phyloP scores from a whole-genome alignment of 2,329 filamentous ascomycete species.

The Aspergillus tamarii region DNA sequence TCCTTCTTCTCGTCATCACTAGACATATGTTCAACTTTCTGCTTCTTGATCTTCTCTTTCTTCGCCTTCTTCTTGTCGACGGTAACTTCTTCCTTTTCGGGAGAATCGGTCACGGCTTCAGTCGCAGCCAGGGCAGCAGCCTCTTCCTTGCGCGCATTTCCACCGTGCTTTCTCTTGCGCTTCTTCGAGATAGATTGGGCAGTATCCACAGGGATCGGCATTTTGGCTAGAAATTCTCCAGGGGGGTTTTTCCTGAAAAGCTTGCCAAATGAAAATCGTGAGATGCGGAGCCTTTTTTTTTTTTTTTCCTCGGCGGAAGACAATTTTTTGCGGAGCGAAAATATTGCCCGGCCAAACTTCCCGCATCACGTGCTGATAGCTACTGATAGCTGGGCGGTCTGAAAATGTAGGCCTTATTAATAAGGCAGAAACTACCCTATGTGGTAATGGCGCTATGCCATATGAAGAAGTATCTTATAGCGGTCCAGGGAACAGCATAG shows the following conservation, averaged over 20 bases:
- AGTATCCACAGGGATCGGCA: slow-evolving; percentile 42
- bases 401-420: background rate
- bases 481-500: background rate
- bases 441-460: background rate
- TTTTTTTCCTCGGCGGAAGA: slow-evolving; percentile 3
- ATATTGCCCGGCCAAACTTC: slow-evolving; percentile 8
- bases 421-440: background rate
- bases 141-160: slow-evolving; percentile 27
- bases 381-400: slow-evolving; percentile 10
- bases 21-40: slow-evolving; percentile 39
- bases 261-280: background rate
- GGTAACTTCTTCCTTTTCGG: slow-evolving; percentile 23
- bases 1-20: slow-evolving; percentile 39
- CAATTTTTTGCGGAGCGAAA: slow-evolving; percentile 11
- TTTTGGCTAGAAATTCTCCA: slow-evolving; percentile 25
- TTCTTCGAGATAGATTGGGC: slow-evolving; percentile 46
- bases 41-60: slow-evolving; percentile 41
- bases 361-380: slow-evolving; percentile 9
- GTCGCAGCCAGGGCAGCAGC: slow-evolving; percentile 29
- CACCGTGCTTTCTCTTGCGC: slow-evolving; percentile 49
- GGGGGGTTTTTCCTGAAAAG: background rate
- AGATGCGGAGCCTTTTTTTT: slow-evolving; percentile 4
- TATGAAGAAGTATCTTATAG: background rate
- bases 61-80: slow-evolving; percentile 24
- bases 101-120: slow-evolving; percentile 22